These are phyloP conservation scores for Leishmania tarentolae DNA, from an alignment of 208 protist genomes.

Conservation along the genomic window DNA sequence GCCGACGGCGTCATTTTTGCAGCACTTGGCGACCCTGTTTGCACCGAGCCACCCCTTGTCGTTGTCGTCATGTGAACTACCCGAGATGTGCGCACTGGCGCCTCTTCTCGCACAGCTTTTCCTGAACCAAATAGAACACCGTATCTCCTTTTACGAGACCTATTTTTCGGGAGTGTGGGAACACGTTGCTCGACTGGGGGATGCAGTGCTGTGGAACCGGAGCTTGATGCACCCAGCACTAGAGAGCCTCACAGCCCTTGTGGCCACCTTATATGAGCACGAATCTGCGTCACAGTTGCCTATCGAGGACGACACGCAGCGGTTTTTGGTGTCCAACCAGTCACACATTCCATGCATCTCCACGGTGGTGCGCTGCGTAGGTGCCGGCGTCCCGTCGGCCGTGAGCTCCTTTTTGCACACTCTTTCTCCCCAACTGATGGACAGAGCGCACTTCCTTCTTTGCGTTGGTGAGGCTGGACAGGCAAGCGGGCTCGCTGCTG, in stretches of 20 bases:
- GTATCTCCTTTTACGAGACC: constrained; percentile 7
- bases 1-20: constrained; percentile 6
- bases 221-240: constrained; percentile 21
- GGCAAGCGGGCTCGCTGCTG: constrained; percentile 24
- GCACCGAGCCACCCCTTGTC: constrained; percentile 22
- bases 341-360: constrained; percentile 25
- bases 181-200: constrained; percentile 22
- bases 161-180: constrained; percentile 19
- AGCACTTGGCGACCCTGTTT: constrained; percentile 20
- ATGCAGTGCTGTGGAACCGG: constrained; percentile 28
- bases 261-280: constrained; percentile 20
- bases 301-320: constrained; percentile 20
- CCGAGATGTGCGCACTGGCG: constrained; percentile 18
- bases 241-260: constrained; percentile 17
- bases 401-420: constrained; percentile 20
- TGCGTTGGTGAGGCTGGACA: constrained; percentile 44
- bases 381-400: constrained; percentile 2
- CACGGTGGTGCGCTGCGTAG: constrained; percentile 21
- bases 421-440: constrained; percentile 7
- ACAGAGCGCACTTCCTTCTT: constrained; percentile 18
- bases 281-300: constrained; percentile 15
- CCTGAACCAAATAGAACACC: not conserved
- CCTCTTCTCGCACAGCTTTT: constrained; percentile 21
- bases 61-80: constrained; percentile 28
- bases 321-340: constrained; percentile 22